Conservation (phyloP, 345 rosid species). For the Eutrema heterophyllum region DNA sequence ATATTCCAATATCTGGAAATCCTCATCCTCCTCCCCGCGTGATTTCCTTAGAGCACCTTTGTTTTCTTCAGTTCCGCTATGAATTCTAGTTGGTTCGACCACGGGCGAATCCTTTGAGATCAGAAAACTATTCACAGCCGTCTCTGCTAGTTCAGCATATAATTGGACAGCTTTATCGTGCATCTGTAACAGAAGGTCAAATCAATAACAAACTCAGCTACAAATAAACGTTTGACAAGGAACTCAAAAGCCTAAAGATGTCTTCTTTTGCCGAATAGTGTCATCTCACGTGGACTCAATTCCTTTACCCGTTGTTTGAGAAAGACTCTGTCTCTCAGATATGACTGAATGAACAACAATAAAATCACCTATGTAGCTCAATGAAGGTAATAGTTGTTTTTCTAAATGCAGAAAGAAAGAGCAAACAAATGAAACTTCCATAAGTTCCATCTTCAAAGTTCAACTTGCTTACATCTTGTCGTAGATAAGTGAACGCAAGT, state of each 20-base stretch:
- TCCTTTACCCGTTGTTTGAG: not conserved
- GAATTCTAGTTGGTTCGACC: constrained; percentile 85
- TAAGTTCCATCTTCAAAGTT: not conserved
- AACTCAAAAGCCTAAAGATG: constrained; percentile 5
- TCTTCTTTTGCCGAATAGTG: not conserved
- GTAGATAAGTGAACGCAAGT: constrained; percentile 72
- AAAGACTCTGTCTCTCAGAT: not conserved
- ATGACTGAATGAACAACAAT: not conserved
- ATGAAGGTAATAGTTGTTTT: not conserved
- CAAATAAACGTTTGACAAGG: not conserved
- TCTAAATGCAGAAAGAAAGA: not conserved
- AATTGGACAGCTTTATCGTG: constrained; percentile 70
- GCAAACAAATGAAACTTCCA: not conserved
- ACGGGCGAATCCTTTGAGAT: constrained; percentile 90
- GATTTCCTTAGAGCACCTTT: constrained; percentile 87
- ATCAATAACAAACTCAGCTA: constrained; percentile 9
- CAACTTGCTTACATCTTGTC: constrained; percentile 75
- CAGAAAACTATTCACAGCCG: constrained; percentile 84
- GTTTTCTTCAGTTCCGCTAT: constrained; percentile 93
- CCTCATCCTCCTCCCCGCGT: constrained; percentile 97
- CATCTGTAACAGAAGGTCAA: constrained; percentile 52
- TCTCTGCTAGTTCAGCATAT: constrained; percentile 88
- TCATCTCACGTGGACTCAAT: not conserved
- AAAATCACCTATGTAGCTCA: not conserved
- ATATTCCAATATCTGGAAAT: constrained; percentile 91